phyloP scores from a whole-genome alignment of 2,329 filamentous ascomycete genomes.

The Fusarium sublunatum region DNA sequence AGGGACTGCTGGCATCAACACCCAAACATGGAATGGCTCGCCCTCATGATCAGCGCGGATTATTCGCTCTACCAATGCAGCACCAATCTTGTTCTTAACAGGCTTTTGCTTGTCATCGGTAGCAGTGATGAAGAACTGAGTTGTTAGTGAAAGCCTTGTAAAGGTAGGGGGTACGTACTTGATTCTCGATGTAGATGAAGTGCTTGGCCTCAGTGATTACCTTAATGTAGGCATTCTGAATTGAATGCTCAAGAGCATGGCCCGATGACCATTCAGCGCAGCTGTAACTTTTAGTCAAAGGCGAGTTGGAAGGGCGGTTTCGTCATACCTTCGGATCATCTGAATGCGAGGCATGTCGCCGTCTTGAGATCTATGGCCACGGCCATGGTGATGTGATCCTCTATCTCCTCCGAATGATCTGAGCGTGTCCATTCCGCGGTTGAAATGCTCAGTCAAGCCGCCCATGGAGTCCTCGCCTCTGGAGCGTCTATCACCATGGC shows the following conservation, averaged over 20 bases:
- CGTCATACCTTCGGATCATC: conserved; percentile 59
- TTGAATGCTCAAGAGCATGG: conserved; percentile 74
- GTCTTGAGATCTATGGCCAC: conserved; percentile 17
- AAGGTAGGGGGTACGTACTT: conserved; percentile 51
- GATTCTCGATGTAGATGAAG: conserved; percentile 85
- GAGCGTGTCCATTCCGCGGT: conserved; percentile 54
- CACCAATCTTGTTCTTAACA: conserved; percentile 81
- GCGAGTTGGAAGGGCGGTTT: background rate
- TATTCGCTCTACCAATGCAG: conserved; percentile 81
- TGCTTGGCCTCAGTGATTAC: conserved; percentile 75
- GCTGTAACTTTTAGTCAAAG: conserved; percentile 47
- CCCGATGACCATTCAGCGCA: conserved; percentile 64
- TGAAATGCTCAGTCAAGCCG: conserved; percentile 58
- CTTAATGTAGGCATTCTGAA: conserved; percentile 84
- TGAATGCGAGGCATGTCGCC: conserved; percentile 57
- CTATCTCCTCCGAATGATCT: conserved; percentile 51
- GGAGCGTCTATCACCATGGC: conserved; percentile 35
- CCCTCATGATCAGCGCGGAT: conserved; percentile 73
- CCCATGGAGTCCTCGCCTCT: conserved; percentile 53
- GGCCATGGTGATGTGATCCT: conserved; percentile 25
- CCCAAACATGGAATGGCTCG: conserved; percentile 78
- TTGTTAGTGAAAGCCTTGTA: background rate
- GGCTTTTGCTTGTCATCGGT: conserved; percentile 76
- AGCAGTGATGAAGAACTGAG: conserved; percentile 83
- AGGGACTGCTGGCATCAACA: conserved; percentile 83